These are phyloP conservation scores for Macaranga tanarius DNA, from an alignment of 441 rosid genomes.

Conservation along the genomic window DNA sequence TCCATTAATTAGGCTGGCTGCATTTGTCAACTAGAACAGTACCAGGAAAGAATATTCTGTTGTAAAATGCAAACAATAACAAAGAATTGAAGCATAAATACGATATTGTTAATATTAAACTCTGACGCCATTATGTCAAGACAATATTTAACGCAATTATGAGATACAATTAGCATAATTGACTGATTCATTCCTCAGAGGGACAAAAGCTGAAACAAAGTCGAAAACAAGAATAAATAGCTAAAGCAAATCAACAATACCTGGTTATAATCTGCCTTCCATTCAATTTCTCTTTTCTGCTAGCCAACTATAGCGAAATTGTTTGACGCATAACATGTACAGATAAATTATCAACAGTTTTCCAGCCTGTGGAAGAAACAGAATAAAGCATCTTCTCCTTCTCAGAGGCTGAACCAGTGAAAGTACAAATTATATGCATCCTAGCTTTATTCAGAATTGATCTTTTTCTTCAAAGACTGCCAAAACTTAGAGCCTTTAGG, in stretches of 20 bases:
- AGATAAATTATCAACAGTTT: not conserved
- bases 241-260: not conserved
- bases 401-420: not conserved
- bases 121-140: not conserved
- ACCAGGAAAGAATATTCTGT: too few species aligned
- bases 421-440: not conserved
- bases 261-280: not conserved
- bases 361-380: not conserved
- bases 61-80: too few species aligned
- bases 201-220: not conserved
- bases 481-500: conserved; percentile 25
- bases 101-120: too few species aligned
- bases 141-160: not conserved
- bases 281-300: not conserved
- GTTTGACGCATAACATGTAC: not conserved
- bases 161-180: not conserved
- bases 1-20: too few species aligned
- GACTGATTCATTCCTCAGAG: not conserved
- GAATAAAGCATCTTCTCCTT: not conserved
- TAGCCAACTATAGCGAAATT: conserved; percentile 6
- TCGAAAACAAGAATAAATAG: not conserved
- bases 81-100: too few species aligned
- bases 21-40: too few species aligned
- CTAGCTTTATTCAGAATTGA: not conserved
- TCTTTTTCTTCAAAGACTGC: conserved; percentile 12